Evolutionary conservation across 2,329 filamentous ascomycete genomes (phyloP), one percentile per base, ranked within the genome.

Genomic region (Chrysoporthe austroafricana): DNA sequence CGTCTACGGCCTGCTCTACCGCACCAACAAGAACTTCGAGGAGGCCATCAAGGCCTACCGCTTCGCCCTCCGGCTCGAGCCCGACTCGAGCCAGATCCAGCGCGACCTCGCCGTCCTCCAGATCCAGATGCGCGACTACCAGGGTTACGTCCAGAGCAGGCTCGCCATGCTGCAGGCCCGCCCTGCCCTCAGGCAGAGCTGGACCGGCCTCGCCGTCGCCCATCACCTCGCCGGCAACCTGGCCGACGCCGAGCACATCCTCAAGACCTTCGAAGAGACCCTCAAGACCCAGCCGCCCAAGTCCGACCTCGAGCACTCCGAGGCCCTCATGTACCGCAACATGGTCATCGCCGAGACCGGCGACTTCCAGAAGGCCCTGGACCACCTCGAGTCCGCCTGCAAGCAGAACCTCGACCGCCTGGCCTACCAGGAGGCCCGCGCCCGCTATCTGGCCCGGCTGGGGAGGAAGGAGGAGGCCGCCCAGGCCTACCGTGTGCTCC

Each of bases 1-100:
- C 80, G 96, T 99, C 70, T 99, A 98, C 79, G 96, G 96, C 43
- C 82, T 99, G 73, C 86, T 99, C 62, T 98, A 97, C 81, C 90
- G 95, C 63, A 91, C 93, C 61, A 91, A 92, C 77, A 98, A 98
- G 86, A 98, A 99, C 81, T 98, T 96, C 74, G 96, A 98, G 79
- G 96, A 98, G 82, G 95, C 96, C 11, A 97, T 97, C 83, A 98
- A 98, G 85, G 96, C 96, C 68, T 99, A 99, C 85, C 96, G 97
- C 78, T 97, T 97, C 79, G 96, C 96, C 18, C 83, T 99, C 73
- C 90, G 89, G 77, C 87, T 98, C 69, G 96, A 99, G 76, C 95
- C 96, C n/a, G 94, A 97, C 32, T 97, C 93, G 16, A 86, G 89
- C 70, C 95, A 97, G 79, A 99, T 99, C 74, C 93, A 97, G 79